Evolutionary conservation across 2,329 filamentous ascomycete genomes (phyloP).

Genomic region (Fusarium veterinarium): DNA sequence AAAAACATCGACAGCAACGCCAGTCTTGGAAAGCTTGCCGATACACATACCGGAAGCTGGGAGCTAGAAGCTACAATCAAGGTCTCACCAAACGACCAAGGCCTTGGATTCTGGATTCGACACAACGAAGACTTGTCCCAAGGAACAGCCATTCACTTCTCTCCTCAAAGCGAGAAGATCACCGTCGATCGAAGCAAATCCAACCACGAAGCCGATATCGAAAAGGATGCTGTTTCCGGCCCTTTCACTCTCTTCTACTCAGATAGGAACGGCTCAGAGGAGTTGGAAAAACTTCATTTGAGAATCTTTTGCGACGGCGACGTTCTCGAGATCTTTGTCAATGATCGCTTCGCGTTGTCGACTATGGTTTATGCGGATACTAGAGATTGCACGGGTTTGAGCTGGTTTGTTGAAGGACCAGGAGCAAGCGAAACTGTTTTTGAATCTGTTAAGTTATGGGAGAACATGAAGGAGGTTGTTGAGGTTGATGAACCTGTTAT

Average conservation of each 20-base stretch:
- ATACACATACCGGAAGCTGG: conserved; percentile 29
- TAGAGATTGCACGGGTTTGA: conserved; percentile 33
- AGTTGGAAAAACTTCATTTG: conserved; percentile 36
- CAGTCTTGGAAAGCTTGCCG: not conserved
- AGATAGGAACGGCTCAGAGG: conserved; percentile 11
- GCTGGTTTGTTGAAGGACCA: conserved; percentile 40
- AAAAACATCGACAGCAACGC: not conserved
- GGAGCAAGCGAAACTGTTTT: conserved; percentile 12
- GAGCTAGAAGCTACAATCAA: conserved; percentile 43
- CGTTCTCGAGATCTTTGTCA: conserved; percentile 44
- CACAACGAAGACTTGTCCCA: conserved; percentile 44
- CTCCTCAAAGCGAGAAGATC: conserved; percentile 53
- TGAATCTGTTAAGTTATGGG: conserved; percentile 38
- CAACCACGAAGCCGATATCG: conserved; percentile 47
- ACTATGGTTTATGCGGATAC: conserved; percentile 42
- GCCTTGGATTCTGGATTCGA: conserved; percentile 41
- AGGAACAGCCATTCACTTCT: conserved; percentile 55
- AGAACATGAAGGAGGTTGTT: conserved; percentile 33
- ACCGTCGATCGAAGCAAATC: conserved; percentile 53
- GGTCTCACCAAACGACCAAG: conserved; percentile 8
- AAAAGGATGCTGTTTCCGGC: conserved; percentile 50
- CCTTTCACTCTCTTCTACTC: conserved; percentile 59
- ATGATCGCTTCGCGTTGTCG: conserved; percentile 45
- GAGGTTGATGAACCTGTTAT: conserved; percentile 24
- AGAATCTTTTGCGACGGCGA: conserved; percentile 43